phyloP scores from a whole-genome alignment of 2,329 filamentous ascomycete genomes.

The Monosporascus sp. region DNA sequence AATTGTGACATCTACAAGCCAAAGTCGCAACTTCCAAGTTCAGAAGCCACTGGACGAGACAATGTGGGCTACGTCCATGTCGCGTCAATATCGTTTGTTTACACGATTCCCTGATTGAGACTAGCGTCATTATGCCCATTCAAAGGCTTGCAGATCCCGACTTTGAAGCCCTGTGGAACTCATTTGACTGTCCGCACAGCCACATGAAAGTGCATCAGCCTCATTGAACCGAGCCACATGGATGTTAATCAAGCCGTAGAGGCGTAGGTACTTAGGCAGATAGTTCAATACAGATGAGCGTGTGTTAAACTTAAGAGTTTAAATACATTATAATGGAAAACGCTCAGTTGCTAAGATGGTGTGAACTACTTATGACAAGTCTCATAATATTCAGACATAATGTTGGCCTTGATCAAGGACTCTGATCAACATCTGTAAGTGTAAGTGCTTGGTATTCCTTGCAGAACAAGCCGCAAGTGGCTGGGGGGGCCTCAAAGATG shows the following conservation, averaged over 20 bases:
- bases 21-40: neutral
- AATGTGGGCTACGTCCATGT: neutral
- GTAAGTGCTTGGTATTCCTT: too few relatives aligned
- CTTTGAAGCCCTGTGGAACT: neutral
- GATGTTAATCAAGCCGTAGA: neutral
- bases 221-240: neutral
- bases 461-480: neutral
- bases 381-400: too few relatives aligned
- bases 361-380: too few relatives aligned
- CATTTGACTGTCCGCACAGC: neutral
- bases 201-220: neutral
- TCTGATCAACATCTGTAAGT: too few relatives aligned
- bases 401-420: too few relatives aligned
- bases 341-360: too few relatives aligned
- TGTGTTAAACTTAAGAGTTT: too few relatives aligned
- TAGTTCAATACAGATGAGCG: too few relatives aligned
- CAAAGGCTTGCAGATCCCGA: neutral
- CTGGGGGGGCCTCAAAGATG: neutral
- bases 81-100: neutral
- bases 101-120: neutral
- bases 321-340: too few relatives aligned
- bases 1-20: neutral
- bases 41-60: neutral
- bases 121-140: neutral
- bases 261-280: too few relatives aligned